These are phyloP conservation scores for Parsonsia alboflavescens DNA, from an alignment of 257 asterid genomes.

Conservation along the genomic window DNA sequence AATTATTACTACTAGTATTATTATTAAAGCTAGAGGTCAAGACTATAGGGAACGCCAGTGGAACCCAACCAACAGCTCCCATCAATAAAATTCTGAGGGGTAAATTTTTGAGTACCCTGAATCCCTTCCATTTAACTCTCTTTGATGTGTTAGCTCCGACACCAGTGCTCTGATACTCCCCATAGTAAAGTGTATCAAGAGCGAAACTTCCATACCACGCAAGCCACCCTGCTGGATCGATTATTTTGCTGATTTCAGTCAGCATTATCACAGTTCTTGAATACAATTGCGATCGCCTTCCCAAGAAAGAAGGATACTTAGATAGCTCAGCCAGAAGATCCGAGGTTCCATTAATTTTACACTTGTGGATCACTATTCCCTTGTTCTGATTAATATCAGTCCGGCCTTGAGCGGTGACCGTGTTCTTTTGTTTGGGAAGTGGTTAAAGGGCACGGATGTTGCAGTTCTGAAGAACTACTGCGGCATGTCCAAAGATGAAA, in stretches of 20 bases:
- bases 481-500: conserved; percentile 72
- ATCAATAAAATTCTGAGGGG: conserved; percentile 36
- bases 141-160: conserved; percentile 44
- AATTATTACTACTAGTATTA: too few species aligned
- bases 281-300: conserved; percentile 66
- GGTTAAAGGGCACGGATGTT: conserved; percentile 55
- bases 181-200: conserved; percentile 51
- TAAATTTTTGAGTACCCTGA: conserved; percentile 47
- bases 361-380: conserved; percentile 54
- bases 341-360: conserved; percentile 41
- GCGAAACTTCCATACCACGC: conserved; percentile 61
- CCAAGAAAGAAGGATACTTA: conserved; percentile 35
- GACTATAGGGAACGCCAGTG: conserved; percentile 48
- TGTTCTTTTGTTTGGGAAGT: conserved; percentile 34
- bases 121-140: conserved; percentile 57
- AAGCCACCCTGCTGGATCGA: conserved; percentile 64
- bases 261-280: conserved; percentile 59
- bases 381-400: conserved; percentile 63
- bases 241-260: conserved; percentile 31
- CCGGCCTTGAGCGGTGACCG: conserved; percentile 63
- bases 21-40: conserved; percentile 30
- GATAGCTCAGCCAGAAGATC: conserved; percentile 38
- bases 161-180: conserved; percentile 55
- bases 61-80: conserved; percentile 61
- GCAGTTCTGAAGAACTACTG: conserved; percentile 57